A percentile compares a stretch with the other conserved stretches of the same genome.
Evolutionary conservation across 176 grass and related monocot species (phyloP).

Genomic region (Rhynchospora breviuscula): DNA sequence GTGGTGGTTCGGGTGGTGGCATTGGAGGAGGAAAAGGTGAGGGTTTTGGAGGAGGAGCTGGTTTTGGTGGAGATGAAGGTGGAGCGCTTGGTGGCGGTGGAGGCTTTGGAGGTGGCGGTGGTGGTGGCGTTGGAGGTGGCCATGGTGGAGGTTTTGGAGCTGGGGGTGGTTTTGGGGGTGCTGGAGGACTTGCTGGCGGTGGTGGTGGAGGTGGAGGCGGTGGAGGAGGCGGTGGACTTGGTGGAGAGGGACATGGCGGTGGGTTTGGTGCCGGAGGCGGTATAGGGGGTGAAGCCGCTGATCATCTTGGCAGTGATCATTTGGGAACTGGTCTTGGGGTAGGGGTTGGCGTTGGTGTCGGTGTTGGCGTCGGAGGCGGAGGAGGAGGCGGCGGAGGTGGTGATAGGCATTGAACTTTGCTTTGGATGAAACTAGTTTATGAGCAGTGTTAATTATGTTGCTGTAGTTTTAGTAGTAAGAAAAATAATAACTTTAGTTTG

Average conservation of each 20-base stretch:
- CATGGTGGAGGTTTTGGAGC: background rate
- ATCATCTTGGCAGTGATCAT: background rate
- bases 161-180: background rate
- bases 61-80: conserved; percentile 10
- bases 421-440: background rate
- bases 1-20: conserved; percentile 15
- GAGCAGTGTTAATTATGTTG: background rate
- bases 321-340: conserved; percentile 4
- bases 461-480: background rate
- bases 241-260: conserved; percentile 11
- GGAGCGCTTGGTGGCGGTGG: background rate
- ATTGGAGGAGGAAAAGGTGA: conserved; percentile 1
- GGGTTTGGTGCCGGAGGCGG: conserved; percentile 10
- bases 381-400: background rate
- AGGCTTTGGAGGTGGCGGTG: background rate
- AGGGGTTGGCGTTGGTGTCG: background rate
- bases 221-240: background rate
- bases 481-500: conserved; percentile 2
- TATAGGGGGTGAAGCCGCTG: background rate
- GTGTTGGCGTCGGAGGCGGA: background rate
- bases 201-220: conserved; percentile 3
- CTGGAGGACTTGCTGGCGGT: background rate
- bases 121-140: background rate
- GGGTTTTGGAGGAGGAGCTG: conserved; percentile 7
- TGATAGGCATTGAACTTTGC: background rate